Evolutionary conservation across 345 rosid species (phyloP).

Genomic region (Euphorbia tirucalli): DNA sequence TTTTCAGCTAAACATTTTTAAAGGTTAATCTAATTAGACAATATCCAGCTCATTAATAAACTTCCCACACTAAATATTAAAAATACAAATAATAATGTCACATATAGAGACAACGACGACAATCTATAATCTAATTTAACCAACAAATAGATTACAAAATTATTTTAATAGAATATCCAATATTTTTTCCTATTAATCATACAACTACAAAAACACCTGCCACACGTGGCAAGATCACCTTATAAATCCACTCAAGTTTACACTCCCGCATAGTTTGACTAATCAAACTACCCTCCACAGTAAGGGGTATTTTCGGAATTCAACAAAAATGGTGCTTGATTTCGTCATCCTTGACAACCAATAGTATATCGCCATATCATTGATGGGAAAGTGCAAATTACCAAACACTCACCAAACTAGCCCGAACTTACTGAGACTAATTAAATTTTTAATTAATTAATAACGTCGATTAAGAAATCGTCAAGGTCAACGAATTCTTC

Average conservation of each 20-base stretch:
- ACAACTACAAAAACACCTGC: neutral
- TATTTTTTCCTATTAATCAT: no score
- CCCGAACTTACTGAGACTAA: neutral
- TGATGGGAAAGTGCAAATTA: neutral
- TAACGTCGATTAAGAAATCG: slow-evolving; percentile 32
- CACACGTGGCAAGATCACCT: slow-evolving; percentile 6
- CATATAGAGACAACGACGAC: neutral
- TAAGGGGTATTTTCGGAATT: neutral
- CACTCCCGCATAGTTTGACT: slow-evolving; percentile 16
- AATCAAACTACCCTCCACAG: neutral
- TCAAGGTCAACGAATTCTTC: slow-evolving; percentile 34
- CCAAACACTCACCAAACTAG: neutral
- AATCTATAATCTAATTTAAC: neutral
- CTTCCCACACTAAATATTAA: no score
- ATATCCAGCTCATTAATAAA: no score
- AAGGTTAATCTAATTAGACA: no score
- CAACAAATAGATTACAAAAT: neutral
- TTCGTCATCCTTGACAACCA: neutral
- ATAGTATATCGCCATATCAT: neutral
- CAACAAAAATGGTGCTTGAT: neutral
- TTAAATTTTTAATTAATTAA: neutral
- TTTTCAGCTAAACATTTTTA: no score
- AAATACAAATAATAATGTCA: no score
- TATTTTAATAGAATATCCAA: neutral
- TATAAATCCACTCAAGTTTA: neutral